A percentile compares a stretch with the other conserved stretches of the same genome.
These are phyloP conservation scores for Clonostachys chloroleuca DNA, from an alignment of 2,329 filamentous ascomycete species.

Conservation along the genomic window DNA sequence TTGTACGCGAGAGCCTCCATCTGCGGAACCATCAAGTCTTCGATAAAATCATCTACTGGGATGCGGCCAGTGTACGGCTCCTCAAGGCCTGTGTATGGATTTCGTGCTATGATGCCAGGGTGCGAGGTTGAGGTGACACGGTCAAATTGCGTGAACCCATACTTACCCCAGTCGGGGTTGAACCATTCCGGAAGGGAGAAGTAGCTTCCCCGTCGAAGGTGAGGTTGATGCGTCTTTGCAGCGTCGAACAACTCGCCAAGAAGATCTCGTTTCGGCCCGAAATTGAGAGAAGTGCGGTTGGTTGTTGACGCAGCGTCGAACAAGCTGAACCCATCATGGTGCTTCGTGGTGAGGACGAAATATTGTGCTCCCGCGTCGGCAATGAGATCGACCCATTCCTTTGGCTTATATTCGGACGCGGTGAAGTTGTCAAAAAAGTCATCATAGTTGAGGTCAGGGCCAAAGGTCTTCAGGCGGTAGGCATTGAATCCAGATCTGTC, in stretches of 20 bases:
- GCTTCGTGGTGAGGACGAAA: slow-evolving; percentile 36
- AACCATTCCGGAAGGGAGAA: slow-evolving; percentile 46
- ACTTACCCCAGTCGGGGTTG: slow-evolving; percentile 36
- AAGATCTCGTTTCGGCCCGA: slow-evolving; percentile 33
- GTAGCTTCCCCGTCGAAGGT: slow-evolving; percentile 37
- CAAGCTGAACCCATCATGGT: slow-evolving; percentile 13
- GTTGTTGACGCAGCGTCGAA: slow-evolving; percentile 32
- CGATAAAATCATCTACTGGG: slow-evolving; percentile 31
- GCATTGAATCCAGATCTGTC: slow-evolving; percentile 38
- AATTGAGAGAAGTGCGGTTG: slow-evolving; percentile 32
- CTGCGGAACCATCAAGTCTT: slow-evolving; percentile 37
- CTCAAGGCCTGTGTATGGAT: slow-evolving; percentile 32
- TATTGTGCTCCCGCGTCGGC: slow-evolving; percentile 45
- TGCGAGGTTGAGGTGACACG: slow-evolving; percentile 20
- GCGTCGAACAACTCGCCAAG: slow-evolving; percentile 37
- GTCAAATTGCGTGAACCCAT: slow-evolving; percentile 31
- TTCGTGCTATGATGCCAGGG: slow-evolving; percentile 28
- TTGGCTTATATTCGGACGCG: slow-evolving; percentile 40
- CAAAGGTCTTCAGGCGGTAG: slow-evolving; percentile 45
- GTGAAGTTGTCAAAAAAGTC: slow-evolving; percentile 52
- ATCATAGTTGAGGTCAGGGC: slow-evolving; percentile 47
- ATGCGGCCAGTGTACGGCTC: slow-evolving; percentile 37
- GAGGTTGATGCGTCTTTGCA: slow-evolving; percentile 30
- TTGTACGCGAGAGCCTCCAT: slow-evolving; percentile 37
- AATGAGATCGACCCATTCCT: slow-evolving; percentile 48